These are phyloP conservation scores for Monascus purpureus DNA, from an alignment of 495 filamentous ascomycete genomes.

Conservation along the genomic window DNA sequence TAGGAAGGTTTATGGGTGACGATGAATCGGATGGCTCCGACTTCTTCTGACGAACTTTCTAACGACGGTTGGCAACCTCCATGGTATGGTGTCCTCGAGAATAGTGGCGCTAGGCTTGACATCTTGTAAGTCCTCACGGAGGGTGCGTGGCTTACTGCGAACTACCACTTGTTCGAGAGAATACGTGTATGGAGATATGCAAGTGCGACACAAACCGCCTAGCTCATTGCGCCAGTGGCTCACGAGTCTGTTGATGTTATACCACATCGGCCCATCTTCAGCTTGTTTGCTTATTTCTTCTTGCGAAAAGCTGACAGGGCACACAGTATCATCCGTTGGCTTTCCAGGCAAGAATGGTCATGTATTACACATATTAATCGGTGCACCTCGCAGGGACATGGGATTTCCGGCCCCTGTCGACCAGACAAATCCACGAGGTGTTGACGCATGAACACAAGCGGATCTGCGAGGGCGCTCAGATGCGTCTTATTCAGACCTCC, in stretches of 20 bases:
- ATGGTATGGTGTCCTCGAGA: too few species aligned
- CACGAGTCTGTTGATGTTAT: constrained; percentile 8
- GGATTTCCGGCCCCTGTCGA: constrained; percentile 14
- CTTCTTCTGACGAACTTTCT: too few species aligned
- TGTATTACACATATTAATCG: constrained; percentile 8
- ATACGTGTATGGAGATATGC: too few species aligned
- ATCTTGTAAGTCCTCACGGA: too few species aligned
- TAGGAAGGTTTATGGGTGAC: constrained; percentile 12
- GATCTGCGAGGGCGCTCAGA: constrained; percentile 8
- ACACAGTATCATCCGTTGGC: constrained; percentile 5
- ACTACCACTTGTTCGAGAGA: too few species aligned
- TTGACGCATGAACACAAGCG: constrained; percentile 8
- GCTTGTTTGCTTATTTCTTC: constrained; percentile 6
- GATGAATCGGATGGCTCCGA: too few species aligned
- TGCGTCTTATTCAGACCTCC: constrained; percentile 10
- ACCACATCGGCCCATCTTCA: constrained; percentile 11
- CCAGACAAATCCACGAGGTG: constrained; percentile 14
- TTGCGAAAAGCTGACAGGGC: constrained; percentile 9
- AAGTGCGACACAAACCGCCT: too few species aligned
- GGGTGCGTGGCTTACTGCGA: too few species aligned
- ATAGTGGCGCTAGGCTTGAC: too few species aligned
- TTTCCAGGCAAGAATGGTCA: too few species aligned
- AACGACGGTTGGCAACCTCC: too few species aligned
- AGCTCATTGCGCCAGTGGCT: constrained; percentile 11
- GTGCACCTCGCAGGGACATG: constrained; percentile 10